Evolutionary conservation across 2,329 filamentous ascomycete genomes (phyloP).

Genomic region (Verticillium nubilum): DNA sequence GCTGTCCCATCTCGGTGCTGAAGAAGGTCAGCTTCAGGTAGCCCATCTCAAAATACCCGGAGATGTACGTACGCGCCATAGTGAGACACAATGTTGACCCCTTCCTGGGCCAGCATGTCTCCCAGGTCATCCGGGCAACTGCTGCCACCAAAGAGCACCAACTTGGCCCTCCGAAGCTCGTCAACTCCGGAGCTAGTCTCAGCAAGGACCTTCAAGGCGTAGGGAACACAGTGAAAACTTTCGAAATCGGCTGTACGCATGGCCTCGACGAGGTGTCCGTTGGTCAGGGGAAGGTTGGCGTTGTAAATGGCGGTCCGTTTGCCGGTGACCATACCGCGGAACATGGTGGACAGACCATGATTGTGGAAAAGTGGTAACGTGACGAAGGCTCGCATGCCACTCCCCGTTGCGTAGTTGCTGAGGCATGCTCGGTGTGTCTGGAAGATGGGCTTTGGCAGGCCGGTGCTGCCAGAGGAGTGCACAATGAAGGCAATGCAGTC

Average conservation of each 20-base stretch:
- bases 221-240: conserved; percentile 51
- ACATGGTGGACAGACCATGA: conserved; percentile 43
- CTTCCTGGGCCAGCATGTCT: conserved; percentile 37
- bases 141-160: conserved; percentile 46
- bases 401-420: conserved; percentile 35
- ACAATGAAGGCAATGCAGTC: conserved; percentile 20
- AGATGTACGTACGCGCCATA: conserved; percentile 38
- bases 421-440: conserved; percentile 42
- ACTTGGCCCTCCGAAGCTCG: conserved; percentile 31
- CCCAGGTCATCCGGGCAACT: conserved; percentile 48
- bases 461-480: conserved; percentile 42
- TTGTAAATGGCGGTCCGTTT: conserved; percentile 43
- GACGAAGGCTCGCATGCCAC: conserved; percentile 36
- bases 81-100: conserved; percentile 43
- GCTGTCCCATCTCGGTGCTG: conserved; percentile 50
- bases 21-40: neutral
- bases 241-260: conserved; percentile 35
- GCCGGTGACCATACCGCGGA: conserved; percentile 38
- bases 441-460: conserved; percentile 50
- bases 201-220: conserved; percentile 49
- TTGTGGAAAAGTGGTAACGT: conserved; percentile 47
- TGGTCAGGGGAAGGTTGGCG: conserved; percentile 42
- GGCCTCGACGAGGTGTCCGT: conserved; percentile 31
- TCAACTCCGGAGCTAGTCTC: conserved; percentile 46
- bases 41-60: neutral